These are phyloP conservation scores for Oryza officinalis DNA, from an alignment of 176 grass and related monocot genomes.

Conservation along the genomic window DNA sequence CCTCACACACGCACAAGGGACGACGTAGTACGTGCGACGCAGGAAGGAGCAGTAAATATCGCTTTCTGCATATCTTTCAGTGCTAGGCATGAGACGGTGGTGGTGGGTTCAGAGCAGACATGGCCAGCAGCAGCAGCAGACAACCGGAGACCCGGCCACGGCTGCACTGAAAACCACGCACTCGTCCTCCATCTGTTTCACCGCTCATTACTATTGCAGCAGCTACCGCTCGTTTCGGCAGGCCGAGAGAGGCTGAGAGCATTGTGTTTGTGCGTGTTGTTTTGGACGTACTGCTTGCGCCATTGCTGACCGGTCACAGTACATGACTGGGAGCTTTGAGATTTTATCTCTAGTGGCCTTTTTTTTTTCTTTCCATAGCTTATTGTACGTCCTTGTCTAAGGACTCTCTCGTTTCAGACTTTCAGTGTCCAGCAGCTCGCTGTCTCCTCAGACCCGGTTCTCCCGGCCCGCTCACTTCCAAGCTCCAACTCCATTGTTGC, in stretches of 20 bases:
- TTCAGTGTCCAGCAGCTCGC: constrained; percentile 39
- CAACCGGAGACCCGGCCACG: constrained; percentile 25
- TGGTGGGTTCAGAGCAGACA: neutral
- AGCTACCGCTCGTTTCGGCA: constrained; percentile 35
- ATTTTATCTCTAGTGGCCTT: constrained; percentile 28
- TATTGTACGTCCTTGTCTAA: neutral
- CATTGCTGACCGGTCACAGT: constrained; percentile 33
- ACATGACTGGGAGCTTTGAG: constrained; percentile 29
- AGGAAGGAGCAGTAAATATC: constrained; percentile 21
- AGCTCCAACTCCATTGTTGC: neutral
- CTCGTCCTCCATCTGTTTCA: constrained; percentile 39
- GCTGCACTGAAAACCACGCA: constrained; percentile 69
- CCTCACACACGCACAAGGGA: neutral
- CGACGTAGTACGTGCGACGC: neutral
- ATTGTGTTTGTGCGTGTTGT: constrained; percentile 42
- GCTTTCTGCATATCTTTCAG: constrained; percentile 58
- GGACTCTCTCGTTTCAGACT: constrained; percentile 11
- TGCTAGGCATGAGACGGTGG: constrained; percentile 35
- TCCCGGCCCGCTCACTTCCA: neutral
- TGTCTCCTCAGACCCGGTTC: constrained; percentile 38
- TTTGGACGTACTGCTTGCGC: constrained; percentile 50
- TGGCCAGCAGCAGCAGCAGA: constrained; percentile 23
- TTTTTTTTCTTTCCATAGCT: neutral
- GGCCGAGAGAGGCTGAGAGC: constrained; percentile 23
- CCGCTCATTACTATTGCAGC: constrained; percentile 31